These are phyloP conservation scores for Gracilaria gracilis DNA, from an alignment of 23 red algal species.

Conservation along the genomic window DNA sequence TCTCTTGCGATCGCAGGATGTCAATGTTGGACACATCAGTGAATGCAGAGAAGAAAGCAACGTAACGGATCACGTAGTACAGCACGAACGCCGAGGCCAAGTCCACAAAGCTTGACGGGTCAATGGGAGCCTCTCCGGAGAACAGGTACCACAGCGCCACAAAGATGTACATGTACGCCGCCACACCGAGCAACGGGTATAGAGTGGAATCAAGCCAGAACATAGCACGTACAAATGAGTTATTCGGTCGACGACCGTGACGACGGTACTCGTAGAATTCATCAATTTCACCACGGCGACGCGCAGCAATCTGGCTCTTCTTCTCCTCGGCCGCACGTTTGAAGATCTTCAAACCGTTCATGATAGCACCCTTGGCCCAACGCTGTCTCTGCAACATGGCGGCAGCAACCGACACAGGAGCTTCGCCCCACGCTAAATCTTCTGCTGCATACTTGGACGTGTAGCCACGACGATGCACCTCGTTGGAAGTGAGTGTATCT, in stretches of 20 bases:
- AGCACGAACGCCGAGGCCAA: constrained; percentile 67
- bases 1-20: constrained; percentile 74
- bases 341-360: constrained; percentile 83
- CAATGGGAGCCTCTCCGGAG: constrained; percentile 69
- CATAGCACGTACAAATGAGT: constrained; percentile 70
- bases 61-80: constrained; percentile 79
- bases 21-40: constrained; percentile 61
- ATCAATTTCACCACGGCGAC: constrained; percentile 71
- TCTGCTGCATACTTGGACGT: constrained; percentile 80
- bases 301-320: constrained; percentile 35
- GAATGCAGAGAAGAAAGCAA: constrained; percentile 77
- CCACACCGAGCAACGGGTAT: constrained; percentile 75
- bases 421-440: constrained; percentile 77
- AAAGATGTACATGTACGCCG: constrained; percentile 73
- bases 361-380: constrained; percentile 83
- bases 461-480: constrained; percentile 77
- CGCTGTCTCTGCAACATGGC: constrained; percentile 82
- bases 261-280: constrained; percentile 82
- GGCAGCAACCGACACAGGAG: constrained; percentile 77
- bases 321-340: constrained; percentile 27
- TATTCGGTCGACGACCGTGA: constrained; percentile 66
- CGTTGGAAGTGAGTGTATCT: constrained; percentile 80
- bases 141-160: constrained; percentile 56
- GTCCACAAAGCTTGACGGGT: constrained; percentile 23
- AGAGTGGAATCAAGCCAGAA: constrained; percentile 74